Base-by-base conservation (phyloP, 495 filamentous ascomycete species). In the Penicillium verhagenii region DNA sequence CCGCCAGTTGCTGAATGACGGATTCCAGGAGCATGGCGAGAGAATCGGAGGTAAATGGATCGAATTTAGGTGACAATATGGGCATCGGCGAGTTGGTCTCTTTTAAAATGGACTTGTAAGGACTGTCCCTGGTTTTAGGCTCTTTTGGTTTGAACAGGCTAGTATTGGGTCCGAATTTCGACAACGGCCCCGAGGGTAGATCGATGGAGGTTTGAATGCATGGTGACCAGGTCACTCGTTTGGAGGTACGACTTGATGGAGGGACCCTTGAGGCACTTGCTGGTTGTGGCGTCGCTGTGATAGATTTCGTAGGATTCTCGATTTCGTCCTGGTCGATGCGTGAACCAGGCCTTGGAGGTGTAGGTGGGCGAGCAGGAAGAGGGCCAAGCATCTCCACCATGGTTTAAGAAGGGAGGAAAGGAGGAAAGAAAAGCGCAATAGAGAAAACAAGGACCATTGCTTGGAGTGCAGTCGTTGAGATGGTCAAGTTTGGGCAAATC, bases 21-120 rank as follows among this genome's bases (percentile, higher is more conserved):
- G 90, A 95, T 61, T 96, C 87, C 16, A 79, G 66, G 53, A 97
- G 72, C 90, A 97, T 96, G 35, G 77, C 79, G 54, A 85, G 80
- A 43, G 76, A 67, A 39, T 73, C 56, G 46, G 67, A 70, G 37
- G 68, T 69, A 47, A 68, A 70, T 33, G 73, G 57, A 43, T 75
- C 74, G 49, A 79, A 64, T 56, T 43, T 72, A 56, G 64, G 58
- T 4, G 59, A 66, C 53, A 54, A 64, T 31, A 72, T 63, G 53
- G 72, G 66, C 59, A 76, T 66, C 53, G 72, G 65, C 1, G 73
- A 79, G 55, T 73, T 79, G 24, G 69, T 76, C 18, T 78, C 65
- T 69, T 97, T 98, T 44, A 98, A 80, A 51, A 98, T 97, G 2
- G 92, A 93, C 63, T 93, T 96, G 35, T 47, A 63, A 6, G 60